Percentiles rank a stretch among this genome's conserved stretches.
phyloP scores from a whole-genome alignment of 306 rosid species.

The Dryas alaskensis region DNA sequence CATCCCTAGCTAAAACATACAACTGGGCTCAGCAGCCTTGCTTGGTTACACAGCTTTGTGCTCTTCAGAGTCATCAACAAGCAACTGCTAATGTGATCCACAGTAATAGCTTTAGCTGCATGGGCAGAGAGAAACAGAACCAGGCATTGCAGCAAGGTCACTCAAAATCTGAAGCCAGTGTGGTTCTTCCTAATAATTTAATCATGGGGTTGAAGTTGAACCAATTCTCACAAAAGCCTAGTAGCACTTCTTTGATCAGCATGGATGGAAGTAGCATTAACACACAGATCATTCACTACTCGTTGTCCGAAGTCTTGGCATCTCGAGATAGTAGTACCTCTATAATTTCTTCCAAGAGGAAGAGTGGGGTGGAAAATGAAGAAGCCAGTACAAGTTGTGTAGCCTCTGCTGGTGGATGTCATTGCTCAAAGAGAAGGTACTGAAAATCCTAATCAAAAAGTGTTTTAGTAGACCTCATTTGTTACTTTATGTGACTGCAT shows the following conservation, averaged over 20 bases:
- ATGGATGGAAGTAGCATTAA: conserved; percentile 10
- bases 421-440: conserved; percentile 30
- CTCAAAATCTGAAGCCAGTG: neutral
- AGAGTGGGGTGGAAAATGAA: conserved; percentile 3
- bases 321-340: conserved; percentile 3
- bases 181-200: conserved; percentile 13
- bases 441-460: neutral
- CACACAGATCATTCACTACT: conserved; percentile 1
- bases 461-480: neutral
- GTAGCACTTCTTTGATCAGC: conserved; percentile 17
- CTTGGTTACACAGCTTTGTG: conserved; percentile 7
- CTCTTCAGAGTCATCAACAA: conserved; percentile 11
- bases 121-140: neutral
- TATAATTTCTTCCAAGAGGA: conserved; percentile 16
- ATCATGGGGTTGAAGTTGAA: conserved; percentile 7
- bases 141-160: neutral
- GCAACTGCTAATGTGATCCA: conserved; percentile 4
- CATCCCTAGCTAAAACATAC: neutral
- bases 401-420: conserved; percentile 27
- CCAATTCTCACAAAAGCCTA: conserved; percentile 22
- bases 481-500: neutral
- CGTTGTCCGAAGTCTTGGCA: conserved; percentile 6
- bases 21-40: conserved; percentile 1
- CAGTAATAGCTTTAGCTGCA: neutral
- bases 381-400: conserved; percentile 18